Percentiles rank a stretch among this genome's conserved stretches.
Conservation (phyloP, 169 alveolate species). For the Plasmodium relictum region DNA sequence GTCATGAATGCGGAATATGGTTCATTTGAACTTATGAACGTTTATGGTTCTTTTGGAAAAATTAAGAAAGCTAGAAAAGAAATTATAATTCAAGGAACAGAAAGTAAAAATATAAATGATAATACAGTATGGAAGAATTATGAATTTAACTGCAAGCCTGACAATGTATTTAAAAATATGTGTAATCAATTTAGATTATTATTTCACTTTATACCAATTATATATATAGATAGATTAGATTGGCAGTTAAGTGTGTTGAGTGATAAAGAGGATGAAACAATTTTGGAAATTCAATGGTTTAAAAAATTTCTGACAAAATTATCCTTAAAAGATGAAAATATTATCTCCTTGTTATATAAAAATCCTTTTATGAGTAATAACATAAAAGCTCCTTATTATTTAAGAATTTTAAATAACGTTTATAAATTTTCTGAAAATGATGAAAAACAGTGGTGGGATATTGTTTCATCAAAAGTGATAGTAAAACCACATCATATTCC, state of each 20-base stretch:
- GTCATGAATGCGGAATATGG: slow-evolving; percentile 46
- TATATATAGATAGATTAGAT: slow-evolving; percentile 70
- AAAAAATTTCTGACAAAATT: slow-evolving; percentile 19
- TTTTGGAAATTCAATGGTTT: slow-evolving; percentile 48
- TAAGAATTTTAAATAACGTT: slow-evolving; percentile 16
- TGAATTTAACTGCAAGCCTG: slow-evolving; percentile 67
- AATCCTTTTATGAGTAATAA: slow-evolving; percentile 4
- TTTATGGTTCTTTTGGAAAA: slow-evolving; percentile 68
- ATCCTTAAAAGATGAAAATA: slow-evolving; percentile 15
- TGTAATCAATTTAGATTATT: slow-evolving; percentile 28
- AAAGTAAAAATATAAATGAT: neutral
- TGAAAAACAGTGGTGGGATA: slow-evolving; percentile 36
- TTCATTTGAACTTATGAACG: slow-evolving; percentile 40
- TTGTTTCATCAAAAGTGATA: slow-evolving; percentile 24
- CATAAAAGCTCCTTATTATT: neutral
- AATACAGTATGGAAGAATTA: slow-evolving; percentile 22
- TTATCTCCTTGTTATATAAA: slow-evolving; percentile 27
- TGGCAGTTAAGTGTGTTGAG: slow-evolving; percentile 43
- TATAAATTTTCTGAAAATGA: slow-evolving; percentile 13
- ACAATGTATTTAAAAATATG: slow-evolving; percentile 18
- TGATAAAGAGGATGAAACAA: slow-evolving; percentile 9
- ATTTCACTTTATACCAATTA: slow-evolving; percentile 34
- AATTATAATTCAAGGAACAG: slow-evolving; percentile 26
- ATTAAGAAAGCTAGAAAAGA: slow-evolving; percentile 42
- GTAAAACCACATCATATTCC: neutral